Evolutionary conservation across 257 asterid species (phyloP), one percentile per base, ranked within the genome.

Genomic region (Coffea canephora): DNA sequence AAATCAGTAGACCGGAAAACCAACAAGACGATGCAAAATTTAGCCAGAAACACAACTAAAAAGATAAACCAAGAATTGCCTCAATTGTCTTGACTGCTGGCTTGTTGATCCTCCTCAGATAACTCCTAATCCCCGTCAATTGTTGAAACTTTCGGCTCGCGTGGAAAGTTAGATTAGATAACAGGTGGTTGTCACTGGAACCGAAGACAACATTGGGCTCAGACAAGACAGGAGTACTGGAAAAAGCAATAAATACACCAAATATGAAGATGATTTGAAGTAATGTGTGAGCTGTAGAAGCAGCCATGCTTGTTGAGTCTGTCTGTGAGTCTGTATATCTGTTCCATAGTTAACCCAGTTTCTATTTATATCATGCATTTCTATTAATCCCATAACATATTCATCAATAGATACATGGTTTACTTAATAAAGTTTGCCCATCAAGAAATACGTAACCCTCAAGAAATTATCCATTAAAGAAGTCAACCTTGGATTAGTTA

Each of bases 51-150:
- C 36, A 52, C 21, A 14, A 36, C 41, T 0, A 19, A 0, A 43
- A 75, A 74, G 45, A 54, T 39, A 8, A 73, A 23, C 71, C 71
- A 23, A n/a, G 5, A 46, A 80, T 78, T 49, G 87, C 98, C 97
- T 95, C 83, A 74, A 93, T 93, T 36, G 96, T 90, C 79, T 89
- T 93, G 87, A 89, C 86, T 3, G 97, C 86, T 48, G 96, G 92
- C 77, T 93, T 95, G 85, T 95, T 95, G 91, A 95, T 93, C 82
- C 80, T 91, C 77, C 67, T 90, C 11, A 95, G 90, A 61, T 88
- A 90, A 48, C 70, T 86, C 75, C 87, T 88, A 41, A 91, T 75
- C 77, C 86, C 93, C 90, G 79, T 90, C 74, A 88, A 25, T 46
- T 79, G 87, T 36, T 76, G 81, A 78, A 89, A 64, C 79, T 93